Evolutionary conservation across 1,139 yeast species (phyloP).

Genomic region (Scheffersomyces titani): DNA sequence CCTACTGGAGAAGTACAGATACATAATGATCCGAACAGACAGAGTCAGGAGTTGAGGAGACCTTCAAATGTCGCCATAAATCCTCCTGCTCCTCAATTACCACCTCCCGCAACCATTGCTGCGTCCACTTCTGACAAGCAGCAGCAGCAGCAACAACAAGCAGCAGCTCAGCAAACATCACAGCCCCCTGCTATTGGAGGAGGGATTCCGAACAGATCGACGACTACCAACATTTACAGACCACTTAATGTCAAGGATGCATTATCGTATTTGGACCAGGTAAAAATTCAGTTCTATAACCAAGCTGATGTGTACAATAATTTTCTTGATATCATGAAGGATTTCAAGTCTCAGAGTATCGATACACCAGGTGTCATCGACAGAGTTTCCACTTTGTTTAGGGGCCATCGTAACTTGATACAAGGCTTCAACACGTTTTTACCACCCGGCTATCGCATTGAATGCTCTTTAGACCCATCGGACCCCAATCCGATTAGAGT

Average conservation of each 20-base stretch:
- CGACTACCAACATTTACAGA: slow-evolving; percentile 60
- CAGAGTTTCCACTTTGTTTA: slow-evolving; percentile 84
- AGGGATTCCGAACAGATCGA: slow-evolving; percentile 46
- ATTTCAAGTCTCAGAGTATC: slow-evolving; percentile 91
- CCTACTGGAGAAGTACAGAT: slow-evolving; percentile 23
- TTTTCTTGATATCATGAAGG: slow-evolving; percentile 96
- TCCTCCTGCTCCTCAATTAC: slow-evolving; percentile 22
- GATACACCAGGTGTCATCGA: slow-evolving; percentile 99
- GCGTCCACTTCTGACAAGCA: slow-evolving; percentile 15
- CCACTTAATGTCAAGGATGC: slow-evolving; percentile 97
- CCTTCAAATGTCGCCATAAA: slow-evolving; percentile 23
- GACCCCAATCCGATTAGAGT: slow-evolving; percentile 94
- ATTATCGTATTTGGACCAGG: slow-evolving; percentile 90
- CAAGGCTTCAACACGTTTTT: slow-evolving; percentile 97
- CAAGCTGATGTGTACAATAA: slow-evolving; percentile 97
- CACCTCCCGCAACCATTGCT: slow-evolving; percentile 18
- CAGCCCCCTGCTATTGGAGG: slow-evolving; percentile 6
- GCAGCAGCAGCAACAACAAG: slow-evolving; percentile 12
- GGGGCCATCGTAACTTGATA: slow-evolving; percentile 89
- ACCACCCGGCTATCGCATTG: slow-evolving; percentile 96
- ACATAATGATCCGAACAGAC: slow-evolving; percentile 22
- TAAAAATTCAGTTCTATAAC: slow-evolving; percentile 84
- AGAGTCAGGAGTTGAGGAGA: slow-evolving; percentile 26
- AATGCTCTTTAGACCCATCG: slow-evolving; percentile 84
- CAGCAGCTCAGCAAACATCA: slow-evolving; percentile 10